Conservation (phyloP, 805 yeast genomes). For the Kodamaea lidongshanica region DNA sequence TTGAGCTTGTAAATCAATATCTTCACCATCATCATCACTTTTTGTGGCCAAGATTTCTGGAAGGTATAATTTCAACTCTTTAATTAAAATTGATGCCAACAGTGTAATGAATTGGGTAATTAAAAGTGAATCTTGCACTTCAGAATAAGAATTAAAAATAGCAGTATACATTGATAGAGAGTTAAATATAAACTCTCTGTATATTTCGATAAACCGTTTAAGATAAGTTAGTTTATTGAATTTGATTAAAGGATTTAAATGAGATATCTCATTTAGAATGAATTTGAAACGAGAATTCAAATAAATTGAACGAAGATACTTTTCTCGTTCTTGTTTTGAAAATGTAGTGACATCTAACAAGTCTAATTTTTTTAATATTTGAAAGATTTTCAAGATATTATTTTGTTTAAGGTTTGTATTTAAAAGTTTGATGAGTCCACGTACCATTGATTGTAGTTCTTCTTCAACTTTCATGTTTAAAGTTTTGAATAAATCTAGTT, state of each 20-base stretch:
- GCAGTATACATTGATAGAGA: constrained; percentile 62
- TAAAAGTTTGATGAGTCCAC: constrained; percentile 61
- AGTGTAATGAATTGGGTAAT: constrained; percentile 26
- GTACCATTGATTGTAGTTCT: constrained; percentile 61
- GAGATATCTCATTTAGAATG: constrained; percentile 54
- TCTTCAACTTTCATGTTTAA: constrained; percentile 46
- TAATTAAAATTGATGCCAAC: constrained; percentile 20
- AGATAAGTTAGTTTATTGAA: constrained; percentile 54
- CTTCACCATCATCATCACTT: constrained; percentile 14
- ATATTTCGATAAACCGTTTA: constrained; percentile 74
- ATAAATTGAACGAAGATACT: constrained; percentile 46
- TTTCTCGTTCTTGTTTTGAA: constrained; percentile 11
- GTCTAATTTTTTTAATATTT: constrained; percentile 66
- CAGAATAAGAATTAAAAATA: constrained; percentile 37
- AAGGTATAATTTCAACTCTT: constrained; percentile 19
- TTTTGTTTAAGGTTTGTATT: constrained; percentile 74
- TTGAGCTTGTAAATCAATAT: constrained; percentile 33
- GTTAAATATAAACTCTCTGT: constrained; percentile 76
- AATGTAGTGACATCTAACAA: constrained; percentile 20
- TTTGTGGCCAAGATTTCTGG: constrained; percentile 12
- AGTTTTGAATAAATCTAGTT: constrained; percentile 43
- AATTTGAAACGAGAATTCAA: constrained; percentile 65
- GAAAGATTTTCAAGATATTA: constrained; percentile 70
- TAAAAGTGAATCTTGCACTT: constrained; percentile 19
- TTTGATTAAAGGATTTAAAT: constrained; percentile 50